Evolutionary conservation across 371 early-diverging fungal species (phyloP).

Genomic region (Mortierella sp.): DNA sequence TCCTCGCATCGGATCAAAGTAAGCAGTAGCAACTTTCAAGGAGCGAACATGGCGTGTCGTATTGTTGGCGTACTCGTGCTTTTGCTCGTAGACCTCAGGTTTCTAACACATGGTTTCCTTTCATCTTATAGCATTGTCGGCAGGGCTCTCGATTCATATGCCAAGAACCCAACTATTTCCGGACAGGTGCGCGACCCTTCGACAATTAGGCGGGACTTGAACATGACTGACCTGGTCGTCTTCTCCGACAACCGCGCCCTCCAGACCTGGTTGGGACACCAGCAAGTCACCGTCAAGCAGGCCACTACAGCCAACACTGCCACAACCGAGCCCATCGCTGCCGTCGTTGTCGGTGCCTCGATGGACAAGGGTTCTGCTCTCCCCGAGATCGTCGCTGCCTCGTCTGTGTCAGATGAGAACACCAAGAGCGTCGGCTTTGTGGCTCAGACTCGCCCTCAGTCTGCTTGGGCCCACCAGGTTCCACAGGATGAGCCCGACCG

Average conservation of each 20-base stretch:
- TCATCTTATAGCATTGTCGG: slow-evolving; percentile 39
- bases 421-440: slow-evolving; percentile 57
- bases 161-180: slow-evolving; percentile 55
- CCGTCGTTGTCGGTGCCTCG: slow-evolving; percentile 6
- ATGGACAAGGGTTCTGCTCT: slow-evolving; percentile 11
- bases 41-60: not conserved
- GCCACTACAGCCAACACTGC: not conserved
- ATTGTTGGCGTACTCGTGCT: not conserved
- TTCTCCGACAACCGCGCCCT: slow-evolving; percentile 55
- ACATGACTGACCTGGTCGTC: slow-evolving; percentile 54
- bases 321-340: not conserved
- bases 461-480: slow-evolving; percentile 20
- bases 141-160: slow-evolving; percentile 48
- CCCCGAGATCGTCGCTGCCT: slow-evolving; percentile 7
- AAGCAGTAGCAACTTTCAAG: not conserved
- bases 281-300: slow-evolving; percentile 26
- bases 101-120: not conserved
- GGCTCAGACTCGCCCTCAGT: slow-evolving; percentile 23
- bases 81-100: not conserved
- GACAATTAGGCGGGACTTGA: slow-evolving; percentile 29
- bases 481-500: slow-evolving; percentile 48
- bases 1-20: slow-evolving; percentile 48
- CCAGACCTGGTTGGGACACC: slow-evolving; percentile 54
- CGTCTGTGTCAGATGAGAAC: not conserved
- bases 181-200: slow-evolving; percentile 41